Evolutionary conservation across 495 filamentous ascomycete genomes (phyloP).

Genomic region (Clavariopsis aquatica): DNA sequence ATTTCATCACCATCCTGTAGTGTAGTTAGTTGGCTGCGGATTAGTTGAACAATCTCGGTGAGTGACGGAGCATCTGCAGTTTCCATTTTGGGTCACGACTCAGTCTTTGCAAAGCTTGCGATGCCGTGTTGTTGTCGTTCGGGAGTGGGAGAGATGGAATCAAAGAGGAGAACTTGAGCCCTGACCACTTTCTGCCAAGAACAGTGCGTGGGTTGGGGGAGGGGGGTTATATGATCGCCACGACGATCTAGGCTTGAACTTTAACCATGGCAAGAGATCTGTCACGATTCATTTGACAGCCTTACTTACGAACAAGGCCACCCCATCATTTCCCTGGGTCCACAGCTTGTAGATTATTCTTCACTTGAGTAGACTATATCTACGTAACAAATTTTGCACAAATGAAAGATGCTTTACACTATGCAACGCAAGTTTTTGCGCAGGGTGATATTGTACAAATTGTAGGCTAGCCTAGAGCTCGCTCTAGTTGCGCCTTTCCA

Average conservation of each 20-base stretch:
- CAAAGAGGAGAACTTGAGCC: neutral
- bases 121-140: neutral
- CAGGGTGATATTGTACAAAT: neutral
- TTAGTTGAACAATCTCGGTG: constrained; percentile 22
- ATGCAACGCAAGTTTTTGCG: neutral
- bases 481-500: constrained; percentile 1
- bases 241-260: neutral
- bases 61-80: constrained; percentile 7
- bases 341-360: too few relatives aligned
- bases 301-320: too few relatives aligned
- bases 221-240: neutral
- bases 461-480: neutral
- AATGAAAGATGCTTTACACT: neutral
- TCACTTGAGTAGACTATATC: neutral
- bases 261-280: neutral
- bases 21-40: constrained; percentile 12
- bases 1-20: constrained; percentile 46
- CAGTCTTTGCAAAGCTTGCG: too few relatives aligned
- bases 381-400: neutral
- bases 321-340: too few relatives aligned
- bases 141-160: neutral
- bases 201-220: too few relatives aligned
- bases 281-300: neutral
- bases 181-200: neutral
- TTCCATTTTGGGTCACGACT: constrained; percentile 7